A percentile compares a stretch with the other conserved stretches of the same genome.
Evolutionary conservation across 2,329 filamentous ascomycete genomes (phyloP).

Genomic region (Stachybotrys chlorohalonatus): DNA sequence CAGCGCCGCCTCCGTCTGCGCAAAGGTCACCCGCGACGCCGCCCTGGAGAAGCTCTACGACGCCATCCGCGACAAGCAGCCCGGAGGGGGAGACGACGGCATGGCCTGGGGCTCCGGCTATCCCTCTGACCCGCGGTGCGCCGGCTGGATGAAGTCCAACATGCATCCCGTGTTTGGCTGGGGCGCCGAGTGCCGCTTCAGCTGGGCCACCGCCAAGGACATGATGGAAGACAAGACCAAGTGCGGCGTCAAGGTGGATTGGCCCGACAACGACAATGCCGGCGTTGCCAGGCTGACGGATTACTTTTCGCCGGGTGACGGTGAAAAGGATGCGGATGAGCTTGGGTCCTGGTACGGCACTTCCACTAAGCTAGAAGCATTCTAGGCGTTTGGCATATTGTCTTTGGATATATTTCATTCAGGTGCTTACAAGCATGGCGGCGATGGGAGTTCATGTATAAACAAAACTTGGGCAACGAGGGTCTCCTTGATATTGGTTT

Average conservation of each 20-base stretch:
- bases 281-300: constrained; percentile 64
- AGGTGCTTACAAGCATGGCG: constrained; percentile 1
- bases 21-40: constrained; percentile 90
- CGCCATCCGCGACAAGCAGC: constrained; percentile 19
- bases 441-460: background rate
- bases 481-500: background rate
- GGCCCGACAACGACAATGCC: constrained; percentile 67
- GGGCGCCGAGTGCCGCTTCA: constrained; percentile 88
- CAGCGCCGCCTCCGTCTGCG: constrained; percentile 86
- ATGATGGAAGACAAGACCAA: constrained; percentile 70
- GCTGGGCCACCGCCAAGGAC: constrained; percentile 92
- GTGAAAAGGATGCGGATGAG: constrained; percentile 49
- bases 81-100: constrained; percentile 25
- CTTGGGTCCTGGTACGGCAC: constrained; percentile 76
- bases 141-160: constrained; percentile 71
- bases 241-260: constrained; percentile 63
- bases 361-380: constrained; percentile 58
- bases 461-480: background rate
- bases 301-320: constrained; percentile 49
- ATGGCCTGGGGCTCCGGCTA: constrained; percentile 84
- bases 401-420: background rate
- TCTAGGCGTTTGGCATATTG: constrained; percentile 34
- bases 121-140: constrained; percentile 75
- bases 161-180: constrained; percentile 95
- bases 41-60: constrained; percentile 74